phyloP scores from a whole-genome alignment of 1,139 yeast species.

The Wickerhamiella infanticola region DNA sequence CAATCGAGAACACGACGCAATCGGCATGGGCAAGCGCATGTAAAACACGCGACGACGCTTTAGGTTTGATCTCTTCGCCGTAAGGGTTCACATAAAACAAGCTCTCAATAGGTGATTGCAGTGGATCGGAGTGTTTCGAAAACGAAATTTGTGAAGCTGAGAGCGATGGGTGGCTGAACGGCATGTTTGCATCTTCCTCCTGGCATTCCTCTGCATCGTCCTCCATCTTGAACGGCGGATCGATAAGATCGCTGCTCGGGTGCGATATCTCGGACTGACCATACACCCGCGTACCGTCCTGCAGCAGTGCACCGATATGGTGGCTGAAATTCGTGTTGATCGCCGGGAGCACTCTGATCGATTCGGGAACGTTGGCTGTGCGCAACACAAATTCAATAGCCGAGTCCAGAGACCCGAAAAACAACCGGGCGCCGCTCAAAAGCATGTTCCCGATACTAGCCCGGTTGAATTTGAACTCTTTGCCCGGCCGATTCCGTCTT shows the following conservation, averaged over 20 bases:
- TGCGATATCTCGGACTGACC: conserved; percentile 96
- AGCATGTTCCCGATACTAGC: conserved; percentile 82
- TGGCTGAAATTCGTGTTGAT: conserved; percentile 72
- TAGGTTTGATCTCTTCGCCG: conserved; percentile 75
- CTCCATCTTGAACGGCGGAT: neutral
- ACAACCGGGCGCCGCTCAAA: conserved; percentile 64
- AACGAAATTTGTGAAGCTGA: conserved; percentile 61
- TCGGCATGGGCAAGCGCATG: conserved; percentile 34
- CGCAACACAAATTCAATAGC: conserved; percentile 64
- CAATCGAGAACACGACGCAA: conserved; percentile 61
- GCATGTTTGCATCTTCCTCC: conserved; percentile 47
- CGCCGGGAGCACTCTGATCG: conserved; percentile 57
- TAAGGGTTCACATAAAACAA: conserved; percentile 75
- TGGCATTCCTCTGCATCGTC: conserved; percentile 1
- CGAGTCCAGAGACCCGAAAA: conserved; percentile 71
- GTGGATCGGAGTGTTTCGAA: conserved; percentile 41
- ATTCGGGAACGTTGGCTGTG: conserved; percentile 45
- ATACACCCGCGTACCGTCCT: conserved; percentile 57
- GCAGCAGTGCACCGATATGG: conserved; percentile 65
- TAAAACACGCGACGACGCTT: conserved; percentile 51
- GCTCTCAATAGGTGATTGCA: conserved; percentile 59
- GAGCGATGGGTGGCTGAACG: conserved; percentile 68
- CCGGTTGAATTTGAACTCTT: conserved; percentile 49
- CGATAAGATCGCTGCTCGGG: conserved; percentile 28
- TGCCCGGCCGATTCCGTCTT: conserved; percentile 45